Evolutionary conservation across 1,284 basidiomycete genomes (phyloP), one percentile per base, ranked within the genome.

Genomic region (Ceratobasidium sp.): DNA sequence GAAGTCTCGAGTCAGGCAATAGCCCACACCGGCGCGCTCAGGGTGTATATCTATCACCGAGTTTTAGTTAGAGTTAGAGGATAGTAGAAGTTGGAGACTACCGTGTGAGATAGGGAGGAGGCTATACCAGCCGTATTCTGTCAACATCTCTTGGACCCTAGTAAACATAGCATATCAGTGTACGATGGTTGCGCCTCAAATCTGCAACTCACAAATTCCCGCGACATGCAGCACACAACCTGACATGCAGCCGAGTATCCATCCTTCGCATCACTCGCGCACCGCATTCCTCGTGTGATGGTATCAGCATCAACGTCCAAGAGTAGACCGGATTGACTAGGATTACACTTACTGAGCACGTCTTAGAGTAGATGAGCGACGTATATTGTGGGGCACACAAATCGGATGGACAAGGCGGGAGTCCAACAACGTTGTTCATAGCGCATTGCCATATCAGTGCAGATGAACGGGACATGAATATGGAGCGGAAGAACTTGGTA

Each of bases 331-430:
- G 5, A 44, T 28, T 28, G 9, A 23, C 20, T 4, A 46, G 18
- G 23, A 3, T 6, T 51, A 28, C n/a, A 28, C 46, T 6, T 49
- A 51, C 66, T n/a, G 66, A 68, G 15, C 66, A 68, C 5, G 66
- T 68, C 44, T 23, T 51, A n/a, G 66, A 68, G 46, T 49, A 68
- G 4, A 68, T 46, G 2, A 68, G 46, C 3, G 66, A 68, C 40
- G 44, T n/a, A 51, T 68, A 68, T 26, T 51, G 66, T 12, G 44
- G 66, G 3, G 44, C 66, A 7, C 44, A 51, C 13, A 51, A 44
- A 20, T 49, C 46, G 13, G 12, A 3, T 15, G 66, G 66, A 28
- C 66, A 68, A n/a, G 66, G 44, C 6, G 66, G 66, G 49, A 68
- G 66, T 51, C 66, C 66, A n/a, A 26, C 46, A 26, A 68, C 23